Evolutionary conservation across 2,329 filamentous ascomycete genomes (phyloP), one percentile per base, ranked within the genome.

Genomic region (Endocalyx cinctus): DNA sequence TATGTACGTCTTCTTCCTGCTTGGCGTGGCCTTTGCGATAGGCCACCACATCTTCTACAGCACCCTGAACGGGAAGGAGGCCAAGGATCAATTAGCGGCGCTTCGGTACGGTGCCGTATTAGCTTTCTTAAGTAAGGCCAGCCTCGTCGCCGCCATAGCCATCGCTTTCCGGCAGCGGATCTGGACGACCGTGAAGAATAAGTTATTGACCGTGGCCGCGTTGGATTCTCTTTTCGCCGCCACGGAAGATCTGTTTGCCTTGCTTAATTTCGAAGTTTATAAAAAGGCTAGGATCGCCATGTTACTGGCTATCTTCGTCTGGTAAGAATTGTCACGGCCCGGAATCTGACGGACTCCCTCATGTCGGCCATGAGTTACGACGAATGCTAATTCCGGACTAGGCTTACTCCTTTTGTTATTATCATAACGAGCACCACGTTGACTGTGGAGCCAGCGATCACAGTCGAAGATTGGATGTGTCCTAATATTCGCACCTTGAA

Each of bases 361-460:
- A 19, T 10, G 17, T 11, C 31, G n/a, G 8, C 10, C 6, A 12
- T 10, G n/a, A 27, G 17, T 34, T n/a, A 20, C 7, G 13, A 25
- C 5, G 16, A 16, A 6, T 10, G 6, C 12, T 29, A 23, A 26
- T 31, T 20, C 19, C 12, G 5, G 25, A 13, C 17, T 30, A 54
- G 51, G 56, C 32, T 55, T n/a, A 60, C 59, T 8, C 60, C 60
- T 1, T 36, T 63, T 6, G 48, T 61, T 5, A 58, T 62, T 5
- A 60, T 63, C 17, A 55, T 69, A 27, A 59, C 60, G 4, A 57
- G 59, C 12, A 58, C 58, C 28, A 58, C 60, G 5, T 46, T 63
- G 6, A 47, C 47, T 1, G 63, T 67, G 5, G 46, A 47, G 17
- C 34, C 47, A 6, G 41, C 33, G 20, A 32, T 44, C 5, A 39